phyloP scores from a whole-genome alignment of 768 basidiomycete species.

The Amanita pallidorosea region DNA sequence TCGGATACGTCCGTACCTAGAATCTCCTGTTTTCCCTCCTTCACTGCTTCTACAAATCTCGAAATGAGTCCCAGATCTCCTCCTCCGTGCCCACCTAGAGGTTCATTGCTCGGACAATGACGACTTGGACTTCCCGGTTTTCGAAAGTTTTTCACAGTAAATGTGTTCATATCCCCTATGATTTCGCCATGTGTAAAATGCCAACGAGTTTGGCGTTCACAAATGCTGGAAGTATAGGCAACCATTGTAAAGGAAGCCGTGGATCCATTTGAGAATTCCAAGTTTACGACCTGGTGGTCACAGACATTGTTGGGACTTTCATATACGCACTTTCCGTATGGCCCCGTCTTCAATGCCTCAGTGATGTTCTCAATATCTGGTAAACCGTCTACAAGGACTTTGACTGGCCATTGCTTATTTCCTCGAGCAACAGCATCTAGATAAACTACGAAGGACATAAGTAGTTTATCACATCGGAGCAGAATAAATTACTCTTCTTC shows the following conservation, averaged over 20 bases:
- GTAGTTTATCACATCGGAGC: neutral
- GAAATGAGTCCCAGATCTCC: slow-evolving; percentile 72
- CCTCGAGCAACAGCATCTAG: slow-evolving; percentile 59
- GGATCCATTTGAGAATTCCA: slow-evolving; percentile 73
- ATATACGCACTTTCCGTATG: slow-evolving; percentile 80
- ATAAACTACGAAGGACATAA: slow-evolving; percentile 47
- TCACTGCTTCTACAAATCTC: slow-evolving; percentile 69
- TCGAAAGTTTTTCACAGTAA: slow-evolving; percentile 71
- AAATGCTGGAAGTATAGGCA: slow-evolving; percentile 70
- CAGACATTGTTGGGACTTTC: slow-evolving; percentile 80
- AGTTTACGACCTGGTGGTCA: slow-evolving; percentile 85
- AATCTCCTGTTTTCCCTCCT: slow-evolving; percentile 45
- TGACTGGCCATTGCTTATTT: slow-evolving; percentile 52
- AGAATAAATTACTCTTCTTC: slow-evolving; percentile 52
- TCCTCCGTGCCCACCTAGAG: slow-evolving; percentile 66
- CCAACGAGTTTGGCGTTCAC: slow-evolving; percentile 73
- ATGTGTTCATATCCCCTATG: slow-evolving; percentile 72
- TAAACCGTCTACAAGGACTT: slow-evolving; percentile 62
- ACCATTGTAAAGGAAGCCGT: slow-evolving; percentile 88
- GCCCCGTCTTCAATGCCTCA: slow-evolving; percentile 53
- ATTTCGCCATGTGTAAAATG: slow-evolving; percentile 86
- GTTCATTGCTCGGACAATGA: slow-evolving; percentile 39
- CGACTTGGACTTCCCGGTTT: slow-evolving; percentile 33
- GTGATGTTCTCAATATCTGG: slow-evolving; percentile 84
- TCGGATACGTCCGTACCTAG: slow-evolving; percentile 62